Evolutionary conservation across 495 filamentous ascomycete species (phyloP).

Genomic region (Neurospora intermedia): DNA sequence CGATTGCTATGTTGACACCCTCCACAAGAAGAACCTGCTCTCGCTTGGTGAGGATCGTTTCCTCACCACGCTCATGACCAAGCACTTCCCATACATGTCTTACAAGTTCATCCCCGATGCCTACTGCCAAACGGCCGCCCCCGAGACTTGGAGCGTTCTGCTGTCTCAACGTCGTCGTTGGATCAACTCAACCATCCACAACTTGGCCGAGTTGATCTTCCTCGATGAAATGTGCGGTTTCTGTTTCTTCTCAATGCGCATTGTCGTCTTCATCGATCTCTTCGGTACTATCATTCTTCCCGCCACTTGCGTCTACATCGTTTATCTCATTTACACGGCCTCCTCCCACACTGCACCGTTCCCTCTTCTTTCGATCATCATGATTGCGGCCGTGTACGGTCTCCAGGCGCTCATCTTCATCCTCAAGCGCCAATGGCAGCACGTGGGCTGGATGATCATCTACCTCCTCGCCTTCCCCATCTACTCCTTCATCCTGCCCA

Average conservation of each 20-base stretch:
- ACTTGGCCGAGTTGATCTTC: slow-evolving; percentile 77
- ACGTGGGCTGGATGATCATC: slow-evolving; percentile 98
- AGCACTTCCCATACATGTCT: slow-evolving; percentile 89
- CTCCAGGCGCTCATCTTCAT: slow-evolving; percentile 95
- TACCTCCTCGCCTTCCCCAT: slow-evolving; percentile 91
- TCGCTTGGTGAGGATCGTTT: slow-evolving; percentile 96
- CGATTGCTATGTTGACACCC: slow-evolving; percentile 78
- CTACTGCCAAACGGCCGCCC: slow-evolving; percentile 83
- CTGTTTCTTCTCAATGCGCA: slow-evolving; percentile 98
- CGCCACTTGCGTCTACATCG: slow-evolving; percentile 81
- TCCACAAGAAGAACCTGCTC: slow-evolving; percentile 97
- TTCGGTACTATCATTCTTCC: slow-evolving; percentile 89
- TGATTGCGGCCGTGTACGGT: slow-evolving; percentile 88
- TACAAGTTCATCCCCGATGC: slow-evolving; percentile 95
- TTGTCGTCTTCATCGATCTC: slow-evolving; percentile 92
- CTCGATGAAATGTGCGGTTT: slow-evolving; percentile 92
- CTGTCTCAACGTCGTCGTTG: slow-evolving; percentile 92
- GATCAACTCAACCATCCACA: slow-evolving; percentile 99
- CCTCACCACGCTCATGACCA: slow-evolving; percentile 94
- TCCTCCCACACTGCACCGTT: slow-evolving; percentile 62
- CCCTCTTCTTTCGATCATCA: slow-evolving; percentile 75
- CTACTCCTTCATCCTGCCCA: slow-evolving; percentile 79
- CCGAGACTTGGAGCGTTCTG: slow-evolving; percentile 84
- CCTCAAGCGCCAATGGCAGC: slow-evolving; percentile 92
- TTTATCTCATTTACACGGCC: slow-evolving; percentile 76